Evolutionary conservation across 192 early-diverging fungal species (phyloP).

Genomic region (Backusella mclennaniae): DNA sequence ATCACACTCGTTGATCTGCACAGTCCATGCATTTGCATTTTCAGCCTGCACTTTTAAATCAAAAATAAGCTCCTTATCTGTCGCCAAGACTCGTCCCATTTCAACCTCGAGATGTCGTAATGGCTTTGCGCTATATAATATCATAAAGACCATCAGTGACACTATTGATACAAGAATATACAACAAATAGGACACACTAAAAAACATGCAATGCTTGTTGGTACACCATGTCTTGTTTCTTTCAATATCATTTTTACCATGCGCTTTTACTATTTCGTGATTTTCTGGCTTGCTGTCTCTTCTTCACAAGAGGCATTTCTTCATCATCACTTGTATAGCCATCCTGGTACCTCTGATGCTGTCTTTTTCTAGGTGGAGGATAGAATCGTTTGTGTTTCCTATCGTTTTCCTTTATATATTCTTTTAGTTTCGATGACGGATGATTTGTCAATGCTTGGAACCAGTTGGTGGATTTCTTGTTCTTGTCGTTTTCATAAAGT

Average conservation of each 20-base stretch:
- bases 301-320: conserved; percentile 13
- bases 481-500: neutral
- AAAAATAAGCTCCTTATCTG: conserved; percentile 69
- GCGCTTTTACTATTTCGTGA: neutral
- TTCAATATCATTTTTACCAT: conserved; percentile 14
- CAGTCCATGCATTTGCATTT: conserved; percentile 58
- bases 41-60: conserved; percentile 57
- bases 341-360: neutral
- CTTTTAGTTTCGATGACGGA: neutral
- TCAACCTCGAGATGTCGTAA: conserved; percentile 27
- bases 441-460: conserved; percentile 4
- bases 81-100: conserved; percentile 58
- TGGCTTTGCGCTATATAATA: conserved; percentile 19
- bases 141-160: neutral
- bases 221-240: neutral
- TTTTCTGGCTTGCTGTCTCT: neutral
- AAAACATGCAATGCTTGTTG: neutral
- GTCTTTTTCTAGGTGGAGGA: neutral
- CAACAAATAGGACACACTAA: neutral
- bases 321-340: conserved; percentile 40
- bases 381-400: neutral
- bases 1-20: conserved; percentile 54
- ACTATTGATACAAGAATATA: neutral
- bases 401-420: neutral
- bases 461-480: neutral